Base-by-base conservation (phyloP, 495 filamentous ascomycete species). In the Thermothielavioides terrestris region DNA sequence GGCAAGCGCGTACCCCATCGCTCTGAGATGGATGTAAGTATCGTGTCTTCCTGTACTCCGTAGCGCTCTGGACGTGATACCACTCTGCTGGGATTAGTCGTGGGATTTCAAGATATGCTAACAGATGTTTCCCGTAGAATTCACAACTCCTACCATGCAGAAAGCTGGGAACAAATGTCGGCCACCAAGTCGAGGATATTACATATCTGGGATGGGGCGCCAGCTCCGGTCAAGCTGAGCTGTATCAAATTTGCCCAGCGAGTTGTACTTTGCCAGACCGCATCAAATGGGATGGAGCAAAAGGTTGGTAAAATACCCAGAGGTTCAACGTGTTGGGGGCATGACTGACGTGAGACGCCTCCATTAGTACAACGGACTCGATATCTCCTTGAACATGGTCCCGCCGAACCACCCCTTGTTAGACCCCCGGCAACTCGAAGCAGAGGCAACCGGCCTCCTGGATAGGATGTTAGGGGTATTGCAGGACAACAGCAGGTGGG, bases 221-320 rank as follows among this genome's bases (percentile, higher is more conserved):
- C 79, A 3, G 73, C 80, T 8, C 81, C 86, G 1, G 80, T 97
- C 37, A 84, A 83, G 61, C 77, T 96, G 60, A 91, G 88, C 74
- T 96, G 92, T 67, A 86, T 96, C 75, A 98, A 98, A 63, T 97
- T 98, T 60, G 82, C 86, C 14, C 90, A 97, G 70, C 79, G 87
- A 22, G 88, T 97, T 30, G 85, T 98, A 36, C 84, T 94, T 46
- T 84, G 88, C 6, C 91, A 98, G 64, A 96, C 89, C 6, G 83
- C 83, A 12, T 89, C 88, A 31, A 68, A 82, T 52, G 83, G 89
- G 55, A 74, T 81, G 23, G 92, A 97, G 64, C 88, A 87, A 51
- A 82, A 88, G 73, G 90, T 95, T 78, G 42, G 83, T 46, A 17
- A 15, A 11, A 18, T 41, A 0, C 18, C 1, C 23, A 0, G 10